Base-by-base conservation (phyloP, 495 filamentous ascomycete species). In the Podospora pseudoanserina region DNA sequence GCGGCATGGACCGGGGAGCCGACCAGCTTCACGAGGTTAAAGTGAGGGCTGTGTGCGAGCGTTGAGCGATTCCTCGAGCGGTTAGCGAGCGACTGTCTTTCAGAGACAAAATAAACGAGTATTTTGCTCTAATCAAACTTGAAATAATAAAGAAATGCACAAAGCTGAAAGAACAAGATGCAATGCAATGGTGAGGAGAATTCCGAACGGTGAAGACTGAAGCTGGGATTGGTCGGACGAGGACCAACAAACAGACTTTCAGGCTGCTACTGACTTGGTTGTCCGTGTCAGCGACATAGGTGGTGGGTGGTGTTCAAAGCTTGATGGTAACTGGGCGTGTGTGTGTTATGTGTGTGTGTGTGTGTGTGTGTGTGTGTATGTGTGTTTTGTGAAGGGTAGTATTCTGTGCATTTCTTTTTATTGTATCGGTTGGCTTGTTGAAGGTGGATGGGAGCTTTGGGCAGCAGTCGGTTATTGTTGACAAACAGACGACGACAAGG, bases 11-110 rank as follows among this genome's bases (percentile, higher is more conserved):
- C 15, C 55, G 63, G 59, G 60, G 53, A 44, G 53, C n/a, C 67
- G 70, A 72, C 61, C 63, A 75, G 75, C 78, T 81, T 79, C 83
- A 86, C 79, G 84, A 86, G 85, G 85, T 87, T 87, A 85, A 87
- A 87, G 85, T 83, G 79, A 85, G 80, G 77, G 79, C 80, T 76
- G 81, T 83, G 80, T 79, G 78, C 73, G 78, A 82, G 84, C 84
- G 84, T 86, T 79, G 85, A 87, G 85, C 79, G 79, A 83, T 79
- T 73, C 79, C 78, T 71, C 72, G 63, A 70, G 67, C 65, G 69
- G 72, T 72, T 76, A 72, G 75, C 72, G 55, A 69, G 67, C 55
- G 63, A 70, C 57, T 19, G 59, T 65, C 44, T 70, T 30, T 63
- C 44, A 56, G 27, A 44, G 67, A 60, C 58, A 27, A 65, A 60